phyloP scores from a whole-genome alignment of 805 yeast species.

The Starmerella floris region DNA sequence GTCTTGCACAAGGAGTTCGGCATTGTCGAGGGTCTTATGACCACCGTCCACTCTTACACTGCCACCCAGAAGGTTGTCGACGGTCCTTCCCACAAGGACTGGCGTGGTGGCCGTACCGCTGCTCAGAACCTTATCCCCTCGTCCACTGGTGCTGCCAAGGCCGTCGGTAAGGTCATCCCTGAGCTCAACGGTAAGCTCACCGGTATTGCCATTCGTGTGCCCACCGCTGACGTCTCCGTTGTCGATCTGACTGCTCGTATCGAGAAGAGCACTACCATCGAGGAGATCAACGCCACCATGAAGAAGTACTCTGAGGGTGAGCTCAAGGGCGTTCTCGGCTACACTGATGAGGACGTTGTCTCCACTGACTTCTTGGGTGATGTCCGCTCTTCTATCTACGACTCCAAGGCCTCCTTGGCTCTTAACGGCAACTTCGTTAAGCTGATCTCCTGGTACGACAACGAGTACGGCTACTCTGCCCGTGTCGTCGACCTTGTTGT shows the following conservation, averaged over 20 bases:
- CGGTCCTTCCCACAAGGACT: constrained; percentile 94
- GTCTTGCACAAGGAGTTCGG: constrained; percentile 75
- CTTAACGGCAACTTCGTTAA: constrained; percentile 80
- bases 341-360: constrained; percentile 87
- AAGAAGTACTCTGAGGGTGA: constrained; percentile 65
- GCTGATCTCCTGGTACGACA: constrained; percentile 89
- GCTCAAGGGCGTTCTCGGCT: constrained; percentile 72
- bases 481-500: constrained; percentile 85
- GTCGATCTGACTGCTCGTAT: constrained; percentile 83
- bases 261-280: constrained; percentile 63
- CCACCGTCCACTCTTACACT: constrained; percentile 91
- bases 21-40: constrained; percentile 85
- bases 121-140: constrained; percentile 92
- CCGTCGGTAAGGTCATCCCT: constrained; percentile 91
- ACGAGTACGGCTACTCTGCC: constrained; percentile 91
- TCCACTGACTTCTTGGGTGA: constrained; percentile 81
- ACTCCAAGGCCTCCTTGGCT: constrained; percentile 80
- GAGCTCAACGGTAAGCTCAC: constrained; percentile 83
- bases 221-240: constrained; percentile 85
- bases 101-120: constrained; percentile 98
- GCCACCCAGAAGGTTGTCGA: constrained; percentile 95
- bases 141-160: constrained; percentile 96
- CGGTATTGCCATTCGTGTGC: constrained; percentile 88
- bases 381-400: constrained; percentile 75
- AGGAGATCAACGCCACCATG: constrained; percentile 63